Conservation (phyloP, 2,329 filamentous ascomycete species). For the Emergomyces africanus region DNA sequence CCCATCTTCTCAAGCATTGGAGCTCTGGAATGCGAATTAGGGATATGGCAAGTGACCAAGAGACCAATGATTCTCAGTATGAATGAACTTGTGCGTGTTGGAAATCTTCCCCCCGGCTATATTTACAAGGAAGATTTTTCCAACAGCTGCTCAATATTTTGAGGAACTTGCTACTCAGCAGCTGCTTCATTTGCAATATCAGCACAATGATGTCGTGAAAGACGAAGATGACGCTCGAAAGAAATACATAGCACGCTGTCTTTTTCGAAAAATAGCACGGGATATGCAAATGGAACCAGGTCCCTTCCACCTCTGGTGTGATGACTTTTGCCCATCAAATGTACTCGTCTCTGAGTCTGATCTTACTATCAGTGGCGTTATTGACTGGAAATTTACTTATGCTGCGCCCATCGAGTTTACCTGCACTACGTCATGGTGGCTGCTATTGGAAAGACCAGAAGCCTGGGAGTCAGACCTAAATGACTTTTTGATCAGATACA, state of each 20-base stretch:
- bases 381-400: slow-evolving; percentile 20
- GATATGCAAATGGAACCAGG: slow-evolving; percentile 3
- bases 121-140: slow-evolving; percentile 1
- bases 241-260: slow-evolving; percentile 32
- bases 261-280: slow-evolving; percentile 26
- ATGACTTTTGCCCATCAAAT: slow-evolving; percentile 25
- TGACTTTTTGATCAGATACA: slow-evolving; percentile 14
- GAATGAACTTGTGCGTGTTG: slow-evolving; percentile 9
- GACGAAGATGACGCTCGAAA: slow-evolving; percentile 29
- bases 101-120: slow-evolving; percentile 5
- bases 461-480: slow-evolving; percentile 11
- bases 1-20: slow-evolving; percentile 8
- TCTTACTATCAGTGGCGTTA: slow-evolving; percentile 12
- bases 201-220: slow-evolving; percentile 27
- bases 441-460: slow-evolving; percentile 12
- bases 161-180: slow-evolving; percentile 3
- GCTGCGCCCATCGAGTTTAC: slow-evolving; percentile 13
- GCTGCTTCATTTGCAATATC: slow-evolving; percentile 24
- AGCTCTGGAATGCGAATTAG: slow-evolving; percentile 1
- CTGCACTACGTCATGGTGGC: slow-evolving; percentile 14
- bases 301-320: slow-evolving; percentile 20
- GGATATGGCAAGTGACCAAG: slow-evolving; percentile 1
- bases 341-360: slow-evolving; percentile 16
- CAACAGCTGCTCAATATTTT: slow-evolving; percentile 2
- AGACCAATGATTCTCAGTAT: slow-evolving; percentile 9